A percentile compares a stretch with the other conserved stretches of the same genome.
Conservation (phyloP, 176 grass and related monocot genomes). For the Aechmea fasciata region DNA sequence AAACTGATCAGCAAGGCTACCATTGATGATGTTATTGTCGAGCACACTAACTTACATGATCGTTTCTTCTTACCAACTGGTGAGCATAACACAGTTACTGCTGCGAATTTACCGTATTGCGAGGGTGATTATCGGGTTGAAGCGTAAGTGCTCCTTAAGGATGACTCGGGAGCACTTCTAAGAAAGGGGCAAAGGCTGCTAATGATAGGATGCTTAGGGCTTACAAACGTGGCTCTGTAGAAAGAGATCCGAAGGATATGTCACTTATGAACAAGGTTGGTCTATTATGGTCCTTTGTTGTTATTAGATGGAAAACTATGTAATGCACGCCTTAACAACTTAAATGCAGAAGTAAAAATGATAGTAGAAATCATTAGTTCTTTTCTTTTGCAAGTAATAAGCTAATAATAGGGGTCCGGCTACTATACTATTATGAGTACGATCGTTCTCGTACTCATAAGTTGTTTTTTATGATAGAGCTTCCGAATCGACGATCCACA, state of each 20-base stretch:
- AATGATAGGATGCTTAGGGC: conserved; percentile 61
- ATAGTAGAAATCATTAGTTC: no score
- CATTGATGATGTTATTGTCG: conserved; percentile 67
- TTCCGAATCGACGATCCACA: no score
- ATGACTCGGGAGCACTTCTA: conserved; percentile 52
- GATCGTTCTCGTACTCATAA: no score
- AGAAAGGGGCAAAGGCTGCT: conserved; percentile 55
- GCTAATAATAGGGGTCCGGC: no score
- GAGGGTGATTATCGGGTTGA: conserved; percentile 93
- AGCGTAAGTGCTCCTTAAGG: conserved; percentile 67
- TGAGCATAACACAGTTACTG: conserved; percentile 71
- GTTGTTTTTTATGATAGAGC: no score
- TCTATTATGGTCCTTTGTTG: neutral
- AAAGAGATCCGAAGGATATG: conserved; percentile 71
- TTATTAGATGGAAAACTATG: no score
- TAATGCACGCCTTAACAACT: no score
- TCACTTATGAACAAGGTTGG: conserved; percentile 65
- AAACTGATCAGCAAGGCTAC: conserved; percentile 61
- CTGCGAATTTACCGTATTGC: conserved; percentile 78
- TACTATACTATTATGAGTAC: no score
- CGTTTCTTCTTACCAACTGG: conserved; percentile 59
- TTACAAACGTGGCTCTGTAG: conserved; percentile 61
- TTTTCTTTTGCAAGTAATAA: no score
- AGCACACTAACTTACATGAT: conserved; percentile 68
- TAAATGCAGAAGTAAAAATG: no score